A percentile compares a stretch with the other conserved stretches of the same genome.
Conservation (phyloP, 2,329 filamentous ascomycete species). For the Microcyclospora tardicrescens region DNA sequence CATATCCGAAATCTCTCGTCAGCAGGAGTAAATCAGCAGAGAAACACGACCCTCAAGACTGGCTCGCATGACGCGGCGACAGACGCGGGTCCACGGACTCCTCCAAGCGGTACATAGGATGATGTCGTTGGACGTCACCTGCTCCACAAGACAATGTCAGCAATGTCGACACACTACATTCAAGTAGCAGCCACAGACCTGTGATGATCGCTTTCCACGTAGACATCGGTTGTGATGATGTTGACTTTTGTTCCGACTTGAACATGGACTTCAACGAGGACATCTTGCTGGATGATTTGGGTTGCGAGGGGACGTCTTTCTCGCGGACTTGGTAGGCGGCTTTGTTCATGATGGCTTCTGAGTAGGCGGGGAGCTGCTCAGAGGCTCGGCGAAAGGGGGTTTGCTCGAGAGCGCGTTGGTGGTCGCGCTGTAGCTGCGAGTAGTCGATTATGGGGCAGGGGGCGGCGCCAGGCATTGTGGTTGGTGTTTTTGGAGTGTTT, state of each 20-base stretch:
- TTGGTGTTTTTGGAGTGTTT: neutral
- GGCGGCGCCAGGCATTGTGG: neutral
- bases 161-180: neutral
- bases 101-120: slow-evolving; percentile 4
- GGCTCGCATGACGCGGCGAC: too few relatives aligned
- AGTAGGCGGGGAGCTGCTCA: slow-evolving; percentile 6
- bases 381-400: neutral
- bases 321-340: slow-evolving; percentile 1
- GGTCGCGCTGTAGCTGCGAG: neutral
- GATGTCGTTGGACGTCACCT: slow-evolving; percentile 7
- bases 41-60: too few relatives aligned
- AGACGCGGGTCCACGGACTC: neutral
- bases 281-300: slow-evolving; percentile 4
- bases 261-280: slow-evolving; percentile 6
- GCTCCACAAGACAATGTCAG: neutral
- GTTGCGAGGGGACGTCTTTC: slow-evolving; percentile 1
- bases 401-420: slow-evolving; percentile 1
- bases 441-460: neutral
- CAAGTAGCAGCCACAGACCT: neutral
- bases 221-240: neutral
- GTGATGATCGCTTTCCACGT: slow-evolving; percentile 5
- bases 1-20: too few relatives aligned
- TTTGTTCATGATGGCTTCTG: slow-evolving; percentile 1
- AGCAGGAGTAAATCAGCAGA: too few relatives aligned
- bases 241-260: neutral